These are phyloP conservation scores for Meredithiella fracta DNA, from an alignment of 2,329 filamentous ascomycete genomes.

Conservation along the genomic window DNA sequence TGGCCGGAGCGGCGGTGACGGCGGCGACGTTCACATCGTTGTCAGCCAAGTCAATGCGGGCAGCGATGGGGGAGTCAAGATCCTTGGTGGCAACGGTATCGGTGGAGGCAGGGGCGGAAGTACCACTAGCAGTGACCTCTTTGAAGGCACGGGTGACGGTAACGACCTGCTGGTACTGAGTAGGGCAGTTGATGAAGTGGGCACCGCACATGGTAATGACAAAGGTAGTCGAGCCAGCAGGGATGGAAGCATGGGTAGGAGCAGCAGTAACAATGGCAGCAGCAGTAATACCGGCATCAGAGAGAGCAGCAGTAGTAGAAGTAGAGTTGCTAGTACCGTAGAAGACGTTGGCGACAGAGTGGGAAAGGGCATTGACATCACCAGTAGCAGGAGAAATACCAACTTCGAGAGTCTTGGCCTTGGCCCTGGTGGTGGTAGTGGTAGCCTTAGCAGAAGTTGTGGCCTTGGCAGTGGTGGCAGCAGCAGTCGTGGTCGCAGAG, in stretches of 20 bases:
- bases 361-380: background rate
- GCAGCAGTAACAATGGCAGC: background rate
- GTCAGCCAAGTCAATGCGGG: background rate
- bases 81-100: background rate
- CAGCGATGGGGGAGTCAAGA: background rate
- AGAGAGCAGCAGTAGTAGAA: background rate
- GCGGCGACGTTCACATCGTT: background rate
- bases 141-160: conserved; percentile 16
- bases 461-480: background rate
- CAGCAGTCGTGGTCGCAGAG: background rate
- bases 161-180: conserved; percentile 21
- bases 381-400: background rate
- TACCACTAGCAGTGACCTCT: background rate
- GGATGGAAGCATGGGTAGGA: conserved; percentile 16
- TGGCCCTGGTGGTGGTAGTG: conserved; percentile 1
- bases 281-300: background rate
- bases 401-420: background rate
- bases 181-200: conserved; percentile 25
- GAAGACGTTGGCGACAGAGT: background rate
- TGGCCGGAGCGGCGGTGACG: background rate
- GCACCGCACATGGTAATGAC: conserved; percentile 24
- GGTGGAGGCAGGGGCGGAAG: background rate
- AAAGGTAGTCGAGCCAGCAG: conserved; percentile 18
- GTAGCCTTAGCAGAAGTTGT: background rate
- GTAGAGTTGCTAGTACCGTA: background rate